Evolutionary conservation across 805 yeast species (phyloP).

Genomic region (Yarrowia porcina): DNA sequence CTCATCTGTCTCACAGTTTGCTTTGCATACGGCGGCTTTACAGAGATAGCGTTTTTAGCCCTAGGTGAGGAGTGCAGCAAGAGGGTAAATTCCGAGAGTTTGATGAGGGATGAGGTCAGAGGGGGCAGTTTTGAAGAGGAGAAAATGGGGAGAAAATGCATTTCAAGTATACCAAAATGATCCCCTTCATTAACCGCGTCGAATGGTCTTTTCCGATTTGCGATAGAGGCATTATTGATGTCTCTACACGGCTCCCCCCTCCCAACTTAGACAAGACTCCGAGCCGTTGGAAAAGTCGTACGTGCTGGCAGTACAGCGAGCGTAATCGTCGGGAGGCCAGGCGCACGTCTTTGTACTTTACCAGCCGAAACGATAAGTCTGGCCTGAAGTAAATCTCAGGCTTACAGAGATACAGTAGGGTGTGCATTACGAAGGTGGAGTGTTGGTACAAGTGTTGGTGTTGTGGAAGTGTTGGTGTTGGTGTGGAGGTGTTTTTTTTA

Average conservation of each 20-base stretch:
- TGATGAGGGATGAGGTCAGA: neutral
- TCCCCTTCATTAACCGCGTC: too few species aligned
- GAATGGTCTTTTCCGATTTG: too few species aligned
- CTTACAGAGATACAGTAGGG: neutral
- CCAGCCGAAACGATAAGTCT: constrained; percentile 5
- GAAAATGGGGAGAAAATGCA: too few species aligned
- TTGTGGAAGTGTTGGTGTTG: too few species aligned
- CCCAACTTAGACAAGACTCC: neutral
- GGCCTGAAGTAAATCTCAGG: constrained; percentile 9
- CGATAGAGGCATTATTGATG: too few species aligned
- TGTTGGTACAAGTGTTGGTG: neutral
- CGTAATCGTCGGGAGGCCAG: neutral
- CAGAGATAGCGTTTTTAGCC: neutral
- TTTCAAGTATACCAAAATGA: too few species aligned
- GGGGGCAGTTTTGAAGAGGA: too few species aligned
- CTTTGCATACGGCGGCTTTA: constrained; percentile 11
- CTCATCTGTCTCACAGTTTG: neutral
- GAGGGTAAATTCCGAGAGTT: constrained; percentile 6
- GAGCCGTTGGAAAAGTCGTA: constrained; percentile 22
- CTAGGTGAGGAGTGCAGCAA: neutral
- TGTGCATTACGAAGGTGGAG: too few species aligned
- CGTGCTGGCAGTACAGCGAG: constrained; percentile 19
- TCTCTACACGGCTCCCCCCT: neutral
- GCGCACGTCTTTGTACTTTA: constrained; percentile 23
- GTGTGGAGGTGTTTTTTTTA: too few species aligned